A percentile compares a stretch with the other conserved stretches of the same genome.
phyloP scores from a whole-genome alignment of 2,329 filamentous ascomycete species.

The Cladosporium sp. region DNA sequence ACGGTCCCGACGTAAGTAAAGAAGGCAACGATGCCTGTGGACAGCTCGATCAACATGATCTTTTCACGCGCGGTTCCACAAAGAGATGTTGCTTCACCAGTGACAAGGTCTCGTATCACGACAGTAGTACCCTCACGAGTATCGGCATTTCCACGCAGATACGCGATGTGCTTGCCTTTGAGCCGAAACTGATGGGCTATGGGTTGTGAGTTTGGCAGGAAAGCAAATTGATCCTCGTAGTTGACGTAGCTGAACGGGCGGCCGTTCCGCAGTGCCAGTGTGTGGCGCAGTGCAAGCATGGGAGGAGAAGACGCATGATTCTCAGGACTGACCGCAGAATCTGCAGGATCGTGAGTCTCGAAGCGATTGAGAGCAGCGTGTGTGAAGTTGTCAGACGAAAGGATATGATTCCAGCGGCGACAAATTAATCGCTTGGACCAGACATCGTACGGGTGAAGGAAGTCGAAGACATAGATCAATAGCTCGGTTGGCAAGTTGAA shows the following conservation, averaged over 20 bases:
- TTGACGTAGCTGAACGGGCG: conserved; percentile 21
- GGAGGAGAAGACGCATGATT: not conserved
- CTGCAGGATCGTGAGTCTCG: conserved; percentile 19
- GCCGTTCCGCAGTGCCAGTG: conserved; percentile 22
- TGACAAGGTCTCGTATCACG: conserved; percentile 22
- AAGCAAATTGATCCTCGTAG: not conserved
- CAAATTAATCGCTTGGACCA: conserved; percentile 38
- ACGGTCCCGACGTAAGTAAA: conserved; percentile 18
- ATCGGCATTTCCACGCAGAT: conserved; percentile 15
- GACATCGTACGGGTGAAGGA: conserved; percentile 26
- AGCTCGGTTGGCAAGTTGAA: conserved; percentile 41
- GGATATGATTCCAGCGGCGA: conserved; percentile 33
- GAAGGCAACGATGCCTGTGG: conserved; percentile 21
- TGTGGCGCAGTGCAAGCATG: conserved; percentile 18
- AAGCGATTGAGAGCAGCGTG: conserved; percentile 16
- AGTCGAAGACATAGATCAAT: conserved; percentile 36
- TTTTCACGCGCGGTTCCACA: conserved; percentile 22
- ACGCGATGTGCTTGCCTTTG: conserved; percentile 22
- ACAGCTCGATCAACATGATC: conserved; percentile 21
- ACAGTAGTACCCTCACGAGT: conserved; percentile 14
- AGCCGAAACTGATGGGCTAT: conserved; percentile 3
- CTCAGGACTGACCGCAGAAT: conserved; percentile 12
- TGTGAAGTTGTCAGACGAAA: conserved; percentile 29
- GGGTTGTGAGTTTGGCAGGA: not conserved
- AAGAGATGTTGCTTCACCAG: not conserved